Evolutionary conservation across 139 green algal species (phyloP), one percentile per base, ranked within the genome.

Genomic region (Chlorella sp.): DNA sequence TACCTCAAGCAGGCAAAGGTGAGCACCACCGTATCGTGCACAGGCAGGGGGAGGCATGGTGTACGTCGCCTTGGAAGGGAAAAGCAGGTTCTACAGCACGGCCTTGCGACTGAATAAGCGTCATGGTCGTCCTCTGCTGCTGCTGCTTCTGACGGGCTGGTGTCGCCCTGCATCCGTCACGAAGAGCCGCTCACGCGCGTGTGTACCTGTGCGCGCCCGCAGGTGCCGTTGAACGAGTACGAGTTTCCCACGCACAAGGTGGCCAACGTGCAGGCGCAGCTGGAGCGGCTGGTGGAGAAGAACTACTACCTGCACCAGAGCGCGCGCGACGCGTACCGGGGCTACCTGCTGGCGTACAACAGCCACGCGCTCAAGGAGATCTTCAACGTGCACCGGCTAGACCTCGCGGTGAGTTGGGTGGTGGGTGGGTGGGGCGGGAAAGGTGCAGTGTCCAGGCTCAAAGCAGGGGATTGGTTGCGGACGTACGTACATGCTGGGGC

Each of bases 291-390:
- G 59, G 91, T 99, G 55, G 89, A 93, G 78, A 99, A 99, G 86
- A 99, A 99, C 82, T 99, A 98, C 82, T 99, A 98, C 82, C 84
- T 99, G 75, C 91, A 99, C 79, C 87, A 36, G 34, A 69, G 70
- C 60, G 72, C 62, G 30, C n/a, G 35, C 29, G 67, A 85, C 20
- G 78, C 81, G 27, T 89, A 86, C 83, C 78, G 90, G 14, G 82
- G 82, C 2, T 99, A 98, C 82, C 65, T 99, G 2, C 89, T 99
- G 14, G 89, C 95, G 2, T 99, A 99, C 85, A 97, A 98, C 86
- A 93, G 83, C 31, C 95, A 99, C 76, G 76, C 85, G 10, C 79
- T 98, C 1, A 99, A 99, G 86, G 89, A 97, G 72, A 92, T 90
- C 50, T 99, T 97, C 89, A 98, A 99, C 76, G 91, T 99, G 69